A percentile compares a stretch with the other conserved stretches of the same genome.
Conservation (phyloP, 306 rosid genomes). For the Corylus avellana region DNA sequence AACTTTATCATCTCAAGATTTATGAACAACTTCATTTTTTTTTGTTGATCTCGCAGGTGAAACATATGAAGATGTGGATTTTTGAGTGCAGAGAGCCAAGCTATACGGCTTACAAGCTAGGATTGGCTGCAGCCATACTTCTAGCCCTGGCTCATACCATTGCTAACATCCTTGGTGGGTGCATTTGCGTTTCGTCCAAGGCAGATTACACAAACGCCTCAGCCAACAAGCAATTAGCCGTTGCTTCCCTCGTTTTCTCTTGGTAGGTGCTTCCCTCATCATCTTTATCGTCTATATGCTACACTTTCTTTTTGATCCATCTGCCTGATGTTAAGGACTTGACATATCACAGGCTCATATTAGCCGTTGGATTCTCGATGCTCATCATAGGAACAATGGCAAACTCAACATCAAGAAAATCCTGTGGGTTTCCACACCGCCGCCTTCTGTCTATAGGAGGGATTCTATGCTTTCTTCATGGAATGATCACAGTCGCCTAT, state of each 20-base stretch:
- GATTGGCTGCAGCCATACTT: slow-evolving; percentile 65
- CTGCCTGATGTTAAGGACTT: too few relatives aligned
- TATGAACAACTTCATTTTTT: not conserved
- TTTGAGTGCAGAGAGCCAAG: slow-evolving; percentile 76
- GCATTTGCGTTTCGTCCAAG: slow-evolving; percentile 55
- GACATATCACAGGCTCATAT: slow-evolving; percentile 43
- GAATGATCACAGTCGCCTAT: slow-evolving; percentile 53
- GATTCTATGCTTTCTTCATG: slow-evolving; percentile 74
- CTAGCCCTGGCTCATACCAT: slow-evolving; percentile 54
- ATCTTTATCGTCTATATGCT: too few relatives aligned
- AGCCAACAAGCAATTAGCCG: slow-evolving; percentile 52
- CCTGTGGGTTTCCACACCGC: slow-evolving; percentile 59
- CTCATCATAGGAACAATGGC: slow-evolving; percentile 56
- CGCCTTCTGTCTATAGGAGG: slow-evolving; percentile 72
- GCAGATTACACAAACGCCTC: slow-evolving; percentile 39
- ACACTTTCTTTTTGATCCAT: too few relatives aligned
- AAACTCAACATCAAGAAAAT: slow-evolving; percentile 64
- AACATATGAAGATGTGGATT: slow-evolving; percentile 58
- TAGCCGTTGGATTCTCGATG: slow-evolving; percentile 53
- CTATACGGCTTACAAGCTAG: slow-evolving; percentile 67
- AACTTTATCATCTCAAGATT: not conserved
- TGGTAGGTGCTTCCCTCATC: slow-evolving; percentile 44
- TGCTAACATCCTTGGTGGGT: slow-evolving; percentile 70
- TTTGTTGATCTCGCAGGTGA: slow-evolving; percentile 39
- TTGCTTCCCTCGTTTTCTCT: slow-evolving; percentile 52